phyloP scores from a whole-genome alignment of 2,329 filamentous ascomycete species.

The Colletotrichum truncatum region DNA sequence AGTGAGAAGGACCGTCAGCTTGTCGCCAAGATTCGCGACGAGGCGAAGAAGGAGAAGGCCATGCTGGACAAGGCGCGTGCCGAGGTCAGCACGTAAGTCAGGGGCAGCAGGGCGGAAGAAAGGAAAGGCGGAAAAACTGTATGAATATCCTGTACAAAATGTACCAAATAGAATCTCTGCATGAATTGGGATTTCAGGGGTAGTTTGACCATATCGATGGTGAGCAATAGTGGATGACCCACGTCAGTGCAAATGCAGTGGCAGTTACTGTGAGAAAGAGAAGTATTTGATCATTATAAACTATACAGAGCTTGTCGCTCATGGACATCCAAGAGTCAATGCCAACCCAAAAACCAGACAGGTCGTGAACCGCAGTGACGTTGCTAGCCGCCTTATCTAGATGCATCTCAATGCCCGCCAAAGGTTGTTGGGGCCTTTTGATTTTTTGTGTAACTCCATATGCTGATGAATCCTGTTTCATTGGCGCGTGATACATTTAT shows the following conservation, averaged over 20 bases:
- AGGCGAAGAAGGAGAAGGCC: constrained; percentile 69
- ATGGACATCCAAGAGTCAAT: constrained; percentile 12
- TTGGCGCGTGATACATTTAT: constrained; percentile 47
- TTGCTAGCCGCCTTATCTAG: background rate
- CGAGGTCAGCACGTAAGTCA: constrained; percentile 36
- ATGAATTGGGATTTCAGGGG: background rate
- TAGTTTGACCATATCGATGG: background rate
- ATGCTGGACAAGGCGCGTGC: constrained; percentile 51
- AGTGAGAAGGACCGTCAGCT: constrained; percentile 64
- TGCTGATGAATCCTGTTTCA: constrained; percentile 13
- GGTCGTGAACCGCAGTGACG: background rate
- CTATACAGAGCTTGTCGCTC: background rate
- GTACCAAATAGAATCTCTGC: constrained; percentile 28
- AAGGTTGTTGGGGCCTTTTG: background rate
- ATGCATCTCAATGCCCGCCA: constrained; percentile 4
- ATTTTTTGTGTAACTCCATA: constrained; percentile 14
- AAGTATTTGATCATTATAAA: constrained; percentile 4
- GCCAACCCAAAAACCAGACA: constrained; percentile 10
- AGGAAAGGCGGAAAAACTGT: constrained; percentile 6
- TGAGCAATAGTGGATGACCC: background rate
- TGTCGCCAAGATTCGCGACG: constrained; percentile 60
- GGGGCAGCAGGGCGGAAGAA: background rate
- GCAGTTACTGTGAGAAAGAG: background rate
- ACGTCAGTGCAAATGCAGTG: background rate
- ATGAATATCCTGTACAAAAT: constrained; percentile 30